Evolutionary conservation across 805 yeast species (phyloP).

Genomic region (Lipomyces japonicus): DNA sequence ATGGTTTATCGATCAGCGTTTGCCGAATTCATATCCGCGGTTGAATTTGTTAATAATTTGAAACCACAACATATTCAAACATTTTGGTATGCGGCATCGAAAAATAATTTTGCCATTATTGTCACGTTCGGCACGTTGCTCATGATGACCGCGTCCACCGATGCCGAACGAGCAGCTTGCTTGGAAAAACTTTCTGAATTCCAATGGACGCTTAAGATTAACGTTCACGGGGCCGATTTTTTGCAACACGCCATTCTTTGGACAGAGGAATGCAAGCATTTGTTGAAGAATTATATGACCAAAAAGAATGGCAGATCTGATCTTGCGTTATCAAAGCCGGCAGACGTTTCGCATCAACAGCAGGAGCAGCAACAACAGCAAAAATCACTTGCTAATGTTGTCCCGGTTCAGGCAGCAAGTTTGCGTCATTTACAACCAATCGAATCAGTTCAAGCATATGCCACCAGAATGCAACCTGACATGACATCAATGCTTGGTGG

Average conservation of each 20-base stretch:
- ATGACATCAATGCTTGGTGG: background rate
- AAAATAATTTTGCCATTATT: constrained; percentile 29
- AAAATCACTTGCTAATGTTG: background rate
- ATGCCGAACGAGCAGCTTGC: constrained; percentile 24
- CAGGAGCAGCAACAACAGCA: constrained; percentile 4
- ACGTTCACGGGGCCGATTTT: constrained; percentile 32
- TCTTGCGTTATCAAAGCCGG: background rate
- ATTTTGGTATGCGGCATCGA: constrained; percentile 34
- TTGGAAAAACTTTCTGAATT: constrained; percentile 29
- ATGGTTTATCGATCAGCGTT: constrained; percentile 30
- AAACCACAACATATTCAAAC: constrained; percentile 33
- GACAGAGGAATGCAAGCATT: constrained; percentile 31
- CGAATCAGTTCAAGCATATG: background rate
- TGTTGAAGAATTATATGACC: constrained; percentile 22
- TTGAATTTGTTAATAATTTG: constrained; percentile 30
- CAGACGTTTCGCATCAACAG: constrained; percentile 4
- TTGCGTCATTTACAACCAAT: too few relatives aligned
- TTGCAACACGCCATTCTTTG: constrained; percentile 32
- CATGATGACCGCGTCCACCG: constrained; percentile 25
- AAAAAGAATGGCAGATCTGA: constrained; percentile 21
- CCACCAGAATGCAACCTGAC: too few relatives aligned
- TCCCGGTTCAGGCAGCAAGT: background rate
- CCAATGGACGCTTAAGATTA: constrained; percentile 31
- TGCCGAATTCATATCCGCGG: constrained; percentile 31
- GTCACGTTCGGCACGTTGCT: constrained; percentile 32